Evolutionary conservation across 116 monocot species (phyloP).

Genomic region (Zostera marina): DNA sequence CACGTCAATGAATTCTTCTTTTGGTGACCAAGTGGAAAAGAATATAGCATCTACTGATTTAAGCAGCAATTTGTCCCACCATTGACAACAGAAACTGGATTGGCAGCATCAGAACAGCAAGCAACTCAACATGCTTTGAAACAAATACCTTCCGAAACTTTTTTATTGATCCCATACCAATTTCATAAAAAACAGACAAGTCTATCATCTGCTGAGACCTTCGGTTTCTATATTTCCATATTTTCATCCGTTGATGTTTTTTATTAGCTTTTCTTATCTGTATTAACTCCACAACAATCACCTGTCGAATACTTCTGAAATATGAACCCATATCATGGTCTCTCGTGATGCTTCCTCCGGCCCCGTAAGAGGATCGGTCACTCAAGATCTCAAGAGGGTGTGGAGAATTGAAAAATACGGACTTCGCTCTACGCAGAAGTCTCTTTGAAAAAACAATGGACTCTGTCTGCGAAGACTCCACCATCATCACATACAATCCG

Average conservation of each 20-base stretch:
- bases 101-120: constrained; percentile 31
- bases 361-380: constrained; percentile 63
- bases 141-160: constrained; percentile 18
- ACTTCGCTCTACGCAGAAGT: constrained; percentile 24
- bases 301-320: constrained; percentile 22
- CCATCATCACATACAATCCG: constrained; percentile 53
- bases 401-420: constrained; percentile 69
- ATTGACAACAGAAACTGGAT: constrained; percentile 26
- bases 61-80: constrained; percentile 12
- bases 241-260: constrained; percentile 8
- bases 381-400: constrained; percentile 86
- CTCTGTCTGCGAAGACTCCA: constrained; percentile 5
- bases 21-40: not conserved
- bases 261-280: constrained; percentile 18
- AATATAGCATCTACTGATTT: constrained; percentile 4
- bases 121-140: constrained; percentile 23
- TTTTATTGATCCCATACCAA: constrained; percentile 21
- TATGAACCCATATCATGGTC: constrained; percentile 79
- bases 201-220: constrained; percentile 1
- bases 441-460: constrained; percentile 6
- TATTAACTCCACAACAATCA: constrained; percentile 37
- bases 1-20: too few species aligned
- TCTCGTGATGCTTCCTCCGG: constrained; percentile 47
- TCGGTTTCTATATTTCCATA: not conserved
- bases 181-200: constrained; percentile 24